Evolutionary conservation across 148 eudicot species (phyloP).

Genomic region (Talinum fruticosum): DNA sequence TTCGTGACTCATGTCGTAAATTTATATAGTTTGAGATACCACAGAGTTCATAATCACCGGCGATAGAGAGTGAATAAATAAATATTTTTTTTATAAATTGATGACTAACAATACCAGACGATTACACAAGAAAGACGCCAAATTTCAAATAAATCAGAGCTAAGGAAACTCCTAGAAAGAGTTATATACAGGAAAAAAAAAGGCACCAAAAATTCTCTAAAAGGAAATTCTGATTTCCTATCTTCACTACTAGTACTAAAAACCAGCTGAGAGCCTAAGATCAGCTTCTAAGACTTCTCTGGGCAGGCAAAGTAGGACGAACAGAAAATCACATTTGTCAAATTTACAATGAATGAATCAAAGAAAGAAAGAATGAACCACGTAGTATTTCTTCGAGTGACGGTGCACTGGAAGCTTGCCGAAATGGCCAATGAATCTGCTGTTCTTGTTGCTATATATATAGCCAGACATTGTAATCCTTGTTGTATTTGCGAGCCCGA

Average conservation of each 20-base stretch:
- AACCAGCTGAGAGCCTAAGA: conserved; percentile 8
- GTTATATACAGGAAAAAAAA: conserved; percentile 29
- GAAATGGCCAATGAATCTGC: conserved; percentile 21
- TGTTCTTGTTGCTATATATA: conserved; percentile 5
- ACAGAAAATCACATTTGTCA: conserved; percentile 1
- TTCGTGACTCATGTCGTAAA: background rate
- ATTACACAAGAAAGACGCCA: background rate
- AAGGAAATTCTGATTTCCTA: background rate
- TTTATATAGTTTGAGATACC: background rate
- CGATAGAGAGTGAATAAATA: background rate
- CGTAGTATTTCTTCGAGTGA: conserved; percentile 22
- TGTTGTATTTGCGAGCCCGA: background rate
- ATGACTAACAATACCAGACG: background rate
- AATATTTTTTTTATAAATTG: background rate
- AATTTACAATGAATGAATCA: conserved; percentile 33
- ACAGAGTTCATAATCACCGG: background rate
- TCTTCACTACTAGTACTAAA: conserved; percentile 19
- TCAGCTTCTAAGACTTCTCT: conserved; percentile 14
- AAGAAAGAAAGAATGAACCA: conserved; percentile 33
- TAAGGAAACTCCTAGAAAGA: conserved; percentile 12
- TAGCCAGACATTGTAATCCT: background rate
- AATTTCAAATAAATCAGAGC: conserved; percentile 17
- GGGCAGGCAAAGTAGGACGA: conserved; percentile 5
- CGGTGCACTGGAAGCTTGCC: conserved; percentile 18
- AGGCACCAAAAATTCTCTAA: conserved; percentile 18